Evolutionary conservation across 2,329 filamentous ascomycete species (phyloP), one percentile per base, ranked within the genome.

Genomic region (Acephala macrosclerotiorum): DNA sequence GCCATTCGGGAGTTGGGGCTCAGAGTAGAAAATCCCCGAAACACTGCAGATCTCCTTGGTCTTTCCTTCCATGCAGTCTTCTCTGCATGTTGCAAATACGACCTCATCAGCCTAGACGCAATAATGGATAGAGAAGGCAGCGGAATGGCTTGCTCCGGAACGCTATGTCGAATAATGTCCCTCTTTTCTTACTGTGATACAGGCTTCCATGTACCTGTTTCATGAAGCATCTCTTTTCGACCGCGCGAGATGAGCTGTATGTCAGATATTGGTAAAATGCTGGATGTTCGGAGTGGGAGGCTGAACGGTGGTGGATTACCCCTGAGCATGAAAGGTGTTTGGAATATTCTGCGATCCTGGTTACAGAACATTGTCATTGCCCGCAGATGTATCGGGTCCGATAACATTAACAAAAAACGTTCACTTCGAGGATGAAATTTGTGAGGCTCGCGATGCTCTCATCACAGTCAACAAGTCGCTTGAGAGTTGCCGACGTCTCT

Each of bases 331-430:
- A 56, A 64, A 56, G 62, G 29, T n/a, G 22, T 12, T 45, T 26
- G 35, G 58, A 60, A 64, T 49, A 25, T 64, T 64, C 62, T 57
- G 47, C 53, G 12, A 60, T 57, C 62, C 62, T 36, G 60, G 47
- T 60, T 16, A 25, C 8, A 25, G 55, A 60, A 49, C 20, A 16
- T 25, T 49, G 9, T 16, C 20, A 20, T 20, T 22, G 18, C 42
- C 29, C 40, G 26, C 60, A 38, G 38, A 33, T 33, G 9, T 33
- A 9, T 33, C 9, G 29, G 29, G 29, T 33, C n/a, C n/a, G 22
- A 47, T 55, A 20, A 33, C 26, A 33, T 58, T 22, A n/a, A 55
- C 49, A 38, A 45, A 38, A 45, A 55, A 29, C 18, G 4, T n/a
- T 18, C 40, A 42, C 40, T 42, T n/a, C 40, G 7, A 42, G 3